A percentile compares a stretch with the other conserved stretches of the same genome.
phyloP scores from a whole-genome alignment of 192 early-diverging fungal genomes.

The Pilobolus umbonatus region DNA sequence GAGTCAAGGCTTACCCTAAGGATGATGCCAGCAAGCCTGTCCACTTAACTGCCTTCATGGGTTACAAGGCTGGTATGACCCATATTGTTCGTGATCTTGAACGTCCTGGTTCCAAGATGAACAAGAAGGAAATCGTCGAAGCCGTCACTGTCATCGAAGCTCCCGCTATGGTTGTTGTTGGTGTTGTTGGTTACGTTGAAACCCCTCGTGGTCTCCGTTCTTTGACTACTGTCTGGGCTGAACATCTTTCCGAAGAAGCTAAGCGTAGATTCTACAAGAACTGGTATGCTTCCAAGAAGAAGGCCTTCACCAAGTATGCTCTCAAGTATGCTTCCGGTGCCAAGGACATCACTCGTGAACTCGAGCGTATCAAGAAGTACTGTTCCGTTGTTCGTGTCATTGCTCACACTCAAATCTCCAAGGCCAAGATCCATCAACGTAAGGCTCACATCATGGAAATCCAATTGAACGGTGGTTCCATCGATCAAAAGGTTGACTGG shows the following conservation, averaged over 20 bases:
- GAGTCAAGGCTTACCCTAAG: conserved; percentile 98
- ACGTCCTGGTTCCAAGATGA: conserved; percentile 98
- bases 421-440: conserved; percentile 94
- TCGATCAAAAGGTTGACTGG: conserved; percentile 97
- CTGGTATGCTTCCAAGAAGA: conserved; percentile 99
- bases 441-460: conserved; percentile 99
- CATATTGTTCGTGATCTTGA: conserved; percentile 99
- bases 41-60: conserved; percentile 98
- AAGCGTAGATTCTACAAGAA: conserved; percentile 99
- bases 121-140: conserved; percentile 99
- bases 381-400: conserved; percentile 96
- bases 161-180: conserved; percentile 94
- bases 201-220: conserved; percentile 97
- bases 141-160: conserved; percentile 98
- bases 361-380: conserved; percentile 99
- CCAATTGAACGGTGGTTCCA: conserved; percentile 97
- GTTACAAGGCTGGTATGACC: conserved; percentile 99
- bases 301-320: conserved; percentile 99
- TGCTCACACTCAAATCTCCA: conserved; percentile 95
- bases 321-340: conserved; percentile 90
- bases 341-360: conserved; percentile 85
- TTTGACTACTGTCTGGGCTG: conserved; percentile 99
- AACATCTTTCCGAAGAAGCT: conserved; percentile 96
- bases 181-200: conserved; percentile 99
- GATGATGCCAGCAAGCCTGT: conserved; percentile 94